Evolutionary conservation across 2,329 filamentous ascomycete genomes (phyloP).

Genomic region (Colletotrichum liriopes): DNA sequence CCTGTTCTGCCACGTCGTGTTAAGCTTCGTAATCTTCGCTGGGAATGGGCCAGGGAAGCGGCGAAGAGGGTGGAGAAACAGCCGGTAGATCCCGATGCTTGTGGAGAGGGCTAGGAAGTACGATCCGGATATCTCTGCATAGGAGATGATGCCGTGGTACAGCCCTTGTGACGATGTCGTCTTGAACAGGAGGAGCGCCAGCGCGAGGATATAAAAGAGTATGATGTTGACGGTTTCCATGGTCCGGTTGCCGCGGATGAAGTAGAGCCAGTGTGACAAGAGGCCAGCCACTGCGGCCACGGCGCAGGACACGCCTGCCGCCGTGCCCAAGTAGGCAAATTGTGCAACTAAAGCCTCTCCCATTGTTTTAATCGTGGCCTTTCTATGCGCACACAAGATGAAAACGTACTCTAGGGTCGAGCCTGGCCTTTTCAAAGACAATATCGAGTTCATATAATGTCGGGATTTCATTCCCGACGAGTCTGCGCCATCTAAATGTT

Average conservation of each 20-base stretch:
- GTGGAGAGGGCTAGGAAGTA: slow-evolving; percentile 47
- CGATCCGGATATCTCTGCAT: slow-evolving; percentile 16
- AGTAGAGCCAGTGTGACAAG: slow-evolving; percentile 39
- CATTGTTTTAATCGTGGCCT: background rate
- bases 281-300: slow-evolving; percentile 29
- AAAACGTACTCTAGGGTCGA: too few species aligned
- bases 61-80: slow-evolving; percentile 43
- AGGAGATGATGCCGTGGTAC: background rate
- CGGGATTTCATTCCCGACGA: too few species aligned
- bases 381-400: background rate
- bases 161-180: slow-evolving; percentile 3
- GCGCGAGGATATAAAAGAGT: slow-evolving; percentile 9
- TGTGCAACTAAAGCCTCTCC: background rate
- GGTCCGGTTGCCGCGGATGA: slow-evolving; percentile 23
- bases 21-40: slow-evolving; percentile 42
- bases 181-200: slow-evolving; percentile 13
- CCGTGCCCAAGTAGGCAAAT: background rate
- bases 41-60: slow-evolving; percentile 42
- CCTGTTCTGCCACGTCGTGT: slow-evolving; percentile 28
- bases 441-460: too few species aligned
- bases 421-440: too few species aligned
- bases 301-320: slow-evolving; percentile 9
- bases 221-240: slow-evolving; percentile 9
- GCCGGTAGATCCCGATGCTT: slow-evolving; percentile 45
- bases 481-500: too few species aligned